Percentiles rank a stretch among this genome's conserved stretches.
Evolutionary conservation across 495 filamentous ascomycete species (phyloP).

Genomic region (Monascus purpureus): DNA sequence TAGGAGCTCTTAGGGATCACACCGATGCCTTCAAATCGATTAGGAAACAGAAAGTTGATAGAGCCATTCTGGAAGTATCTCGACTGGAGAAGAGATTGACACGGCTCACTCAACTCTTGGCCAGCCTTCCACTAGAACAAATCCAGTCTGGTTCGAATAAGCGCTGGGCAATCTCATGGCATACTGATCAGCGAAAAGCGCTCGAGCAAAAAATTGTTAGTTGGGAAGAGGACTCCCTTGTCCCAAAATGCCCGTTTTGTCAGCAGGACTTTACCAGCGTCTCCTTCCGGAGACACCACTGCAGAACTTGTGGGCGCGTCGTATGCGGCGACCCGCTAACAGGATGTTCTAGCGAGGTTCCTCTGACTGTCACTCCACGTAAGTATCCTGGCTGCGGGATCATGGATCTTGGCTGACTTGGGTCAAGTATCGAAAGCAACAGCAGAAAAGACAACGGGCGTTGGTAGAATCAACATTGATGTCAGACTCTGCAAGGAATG

Average conservation of each 20-base stretch:
- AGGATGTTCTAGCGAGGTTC: slow-evolving; percentile 72
- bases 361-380: slow-evolving; percentile 61
- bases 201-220: slow-evolving; percentile 85
- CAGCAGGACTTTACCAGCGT: slow-evolving; percentile 87
- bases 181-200: slow-evolving; percentile 53
- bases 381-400: slow-evolving; percentile 18
- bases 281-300: slow-evolving; percentile 85
- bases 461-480: slow-evolving; percentile 52
- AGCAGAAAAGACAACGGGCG: slow-evolving; percentile 44
- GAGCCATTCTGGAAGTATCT: slow-evolving; percentile 70
- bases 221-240: slow-evolving; percentile 85
- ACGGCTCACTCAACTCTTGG: slow-evolving; percentile 73
- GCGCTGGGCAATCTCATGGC: slow-evolving; percentile 44
- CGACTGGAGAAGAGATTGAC: slow-evolving; percentile 84
- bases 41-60: slow-evolving; percentile 66
- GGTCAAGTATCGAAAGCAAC: slow-evolving; percentile 27
- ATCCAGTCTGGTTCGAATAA: slow-evolving; percentile 31
- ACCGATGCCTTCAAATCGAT: slow-evolving; percentile 51
- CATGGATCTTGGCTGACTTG: slow-evolving; percentile 8
- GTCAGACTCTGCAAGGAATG: slow-evolving; percentile 88
- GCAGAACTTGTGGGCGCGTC: slow-evolving; percentile 80
- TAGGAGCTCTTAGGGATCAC: slow-evolving; percentile 50
- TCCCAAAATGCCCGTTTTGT: slow-evolving; percentile 78
- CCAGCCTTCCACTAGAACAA: slow-evolving; percentile 51
- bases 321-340: slow-evolving; percentile 81